A percentile compares a stretch with the other conserved stretches of the same genome.
Conservation (phyloP, 345 rosid species). For the Theobroma cacao region DNA sequence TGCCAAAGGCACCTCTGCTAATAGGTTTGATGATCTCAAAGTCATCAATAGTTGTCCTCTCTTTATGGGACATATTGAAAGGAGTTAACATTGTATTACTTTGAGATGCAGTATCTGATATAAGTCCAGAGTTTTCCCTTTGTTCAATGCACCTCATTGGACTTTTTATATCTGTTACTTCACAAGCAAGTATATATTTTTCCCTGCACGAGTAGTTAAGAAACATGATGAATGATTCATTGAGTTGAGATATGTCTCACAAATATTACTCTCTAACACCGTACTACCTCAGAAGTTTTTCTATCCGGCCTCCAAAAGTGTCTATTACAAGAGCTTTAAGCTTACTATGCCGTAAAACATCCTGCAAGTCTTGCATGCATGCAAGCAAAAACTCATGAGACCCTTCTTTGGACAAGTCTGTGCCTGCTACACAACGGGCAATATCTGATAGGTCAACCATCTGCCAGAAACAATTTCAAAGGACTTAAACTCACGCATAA, state of each 20-base stretch:
- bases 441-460: slow-evolving; percentile 83
- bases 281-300: slow-evolving; percentile 63
- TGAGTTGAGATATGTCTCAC: slow-evolving; percentile 2
- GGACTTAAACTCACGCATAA: background rate
- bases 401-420: slow-evolving; percentile 58
- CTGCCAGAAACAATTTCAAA: slow-evolving; percentile 32
- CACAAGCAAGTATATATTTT: slow-evolving; percentile 67
- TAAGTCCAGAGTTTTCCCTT: slow-evolving; percentile 38
- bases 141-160: slow-evolving; percentile 33
- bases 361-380: slow-evolving; percentile 78
- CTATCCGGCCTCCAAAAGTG: slow-evolving; percentile 76
- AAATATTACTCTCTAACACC: slow-evolving; percentile 10
- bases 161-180: slow-evolving; percentile 39
- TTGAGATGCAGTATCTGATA: slow-evolving; percentile 46
- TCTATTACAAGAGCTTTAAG: slow-evolving; percentile 80
- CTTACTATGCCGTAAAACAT: slow-evolving; percentile 59
- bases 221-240: slow-evolving; percentile 7
- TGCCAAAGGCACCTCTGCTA: slow-evolving; percentile 84
- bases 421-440: slow-evolving; percentile 71
- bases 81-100: slow-evolving; percentile 46
- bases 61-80: slow-evolving; percentile 49
- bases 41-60: slow-evolving; percentile 74
- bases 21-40: slow-evolving; percentile 86
- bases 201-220: slow-evolving; percentile 48
- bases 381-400: slow-evolving; percentile 64